phyloP scores from a whole-genome alignment of 495 filamentous ascomycete genomes.

The Aspergillus egyptiacus region DNA sequence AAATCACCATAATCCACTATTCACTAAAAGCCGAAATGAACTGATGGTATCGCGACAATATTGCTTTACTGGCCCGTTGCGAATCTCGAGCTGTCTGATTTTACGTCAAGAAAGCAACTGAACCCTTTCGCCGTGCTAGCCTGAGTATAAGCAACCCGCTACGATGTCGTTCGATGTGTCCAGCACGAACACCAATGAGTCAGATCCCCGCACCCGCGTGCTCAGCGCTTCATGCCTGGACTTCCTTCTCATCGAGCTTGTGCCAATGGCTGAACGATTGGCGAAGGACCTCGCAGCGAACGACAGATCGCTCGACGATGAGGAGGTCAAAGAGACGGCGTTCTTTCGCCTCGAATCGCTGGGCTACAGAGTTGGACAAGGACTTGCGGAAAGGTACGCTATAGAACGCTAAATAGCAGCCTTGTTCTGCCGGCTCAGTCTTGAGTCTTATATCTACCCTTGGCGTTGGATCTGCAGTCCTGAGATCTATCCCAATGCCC shows the following conservation, averaged over 20 bases:
- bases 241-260: slow-evolving; percentile 90
- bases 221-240: slow-evolving; percentile 79
- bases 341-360: slow-evolving; percentile 77
- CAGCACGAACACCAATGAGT: slow-evolving; percentile 58
- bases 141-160: background rate
- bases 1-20: background rate
- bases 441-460: no score
- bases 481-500: no score
- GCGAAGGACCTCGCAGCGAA: slow-evolving; percentile 34
- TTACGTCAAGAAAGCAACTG: background rate
- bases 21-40: no score
- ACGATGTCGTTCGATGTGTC: slow-evolving; percentile 72
- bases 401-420: no score
- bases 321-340: slow-evolving; percentile 73
- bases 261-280: slow-evolving; percentile 86
- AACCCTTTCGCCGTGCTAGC: slow-evolving; percentile 1
- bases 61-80: no score
- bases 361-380: slow-evolving; percentile 89
- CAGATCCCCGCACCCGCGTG: slow-evolving; percentile 72
- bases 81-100: background rate
- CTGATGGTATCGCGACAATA: no score
- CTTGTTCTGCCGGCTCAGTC: no score
- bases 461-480: no score
- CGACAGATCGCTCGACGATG: slow-evolving; percentile 54
- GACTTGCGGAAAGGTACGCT: slow-evolving; percentile 80